Percentiles rank a stretch among this genome's conserved stretches.
These are phyloP conservation scores for Capsicum baccatum DNA, from an alignment of 257 asterid species.

Conservation along the genomic window DNA sequence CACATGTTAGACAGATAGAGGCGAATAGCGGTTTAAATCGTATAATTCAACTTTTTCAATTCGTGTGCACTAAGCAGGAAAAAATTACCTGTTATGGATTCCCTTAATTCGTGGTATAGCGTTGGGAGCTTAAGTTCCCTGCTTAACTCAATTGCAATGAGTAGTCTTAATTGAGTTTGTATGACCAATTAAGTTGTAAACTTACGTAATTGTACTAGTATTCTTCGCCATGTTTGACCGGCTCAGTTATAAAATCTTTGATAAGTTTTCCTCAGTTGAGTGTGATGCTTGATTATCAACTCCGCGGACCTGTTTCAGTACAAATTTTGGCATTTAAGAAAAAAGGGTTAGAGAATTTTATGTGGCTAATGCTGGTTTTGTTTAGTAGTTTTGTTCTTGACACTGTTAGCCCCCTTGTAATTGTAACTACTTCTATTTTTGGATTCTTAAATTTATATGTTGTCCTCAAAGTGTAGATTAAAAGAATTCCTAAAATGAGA, in stretches of 20 bases:
- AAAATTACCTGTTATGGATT: neutral
- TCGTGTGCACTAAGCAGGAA: neutral
- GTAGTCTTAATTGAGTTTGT: neutral
- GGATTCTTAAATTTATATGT: neutral
- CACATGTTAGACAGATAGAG: neutral
- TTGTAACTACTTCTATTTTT: neutral
- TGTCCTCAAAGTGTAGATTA: slow-evolving; percentile 7
- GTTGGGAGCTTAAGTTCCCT: neutral
- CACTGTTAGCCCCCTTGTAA: neutral
- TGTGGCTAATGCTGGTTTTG: slow-evolving; percentile 11
- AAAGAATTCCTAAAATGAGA: neutral
- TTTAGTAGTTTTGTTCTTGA: slow-evolving; percentile 1
- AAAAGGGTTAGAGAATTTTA: slow-evolving; percentile 11
- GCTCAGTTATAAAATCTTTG: neutral
- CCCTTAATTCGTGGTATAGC: neutral
- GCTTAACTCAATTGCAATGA: neutral
- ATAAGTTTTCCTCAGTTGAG: slow-evolving; percentile 16
- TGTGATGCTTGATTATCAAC: neutral
- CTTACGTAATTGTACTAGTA: neutral
- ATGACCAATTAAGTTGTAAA: neutral
- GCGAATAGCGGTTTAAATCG: neutral
- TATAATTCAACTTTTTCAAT: neutral
- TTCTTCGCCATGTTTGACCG: neutral
- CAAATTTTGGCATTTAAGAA: neutral
- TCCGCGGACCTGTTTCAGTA: neutral